Base-by-base conservation (phyloP, 176 grass and related monocot genomes). In the Avena sativa region DNA sequence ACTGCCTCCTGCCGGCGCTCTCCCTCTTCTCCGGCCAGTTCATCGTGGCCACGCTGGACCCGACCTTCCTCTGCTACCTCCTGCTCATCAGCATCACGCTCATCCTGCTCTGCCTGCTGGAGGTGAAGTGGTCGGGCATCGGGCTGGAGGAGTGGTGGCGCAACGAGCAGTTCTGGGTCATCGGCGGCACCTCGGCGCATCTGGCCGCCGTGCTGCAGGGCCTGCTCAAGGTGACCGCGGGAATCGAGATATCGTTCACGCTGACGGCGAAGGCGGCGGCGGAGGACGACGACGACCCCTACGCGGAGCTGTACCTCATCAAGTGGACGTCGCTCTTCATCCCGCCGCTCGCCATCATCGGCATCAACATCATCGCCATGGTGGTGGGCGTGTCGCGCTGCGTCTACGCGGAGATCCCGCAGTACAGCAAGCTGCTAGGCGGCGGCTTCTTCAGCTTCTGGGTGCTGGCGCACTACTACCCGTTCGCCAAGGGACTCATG, bases 151-250 rank as follows among this genome's bases (percentile, higher is more conserved):
- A 99, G 79, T 96, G 97, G 97, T 99, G 97, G 94, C 85, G 97
- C 26, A 99, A 96, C 63, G 94, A 99, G 89, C 97, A 99, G 87
- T 99, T 96, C 85, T 99, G 97, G 94, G 85, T 99, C 7, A 96
- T 99, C 13, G 97, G 94, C 0, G 95, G 95, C 88, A 92, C 94
- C 13, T 94, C 92, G 14, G 95, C 95, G 5, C 92, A 94, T 26
- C 81, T 94, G 8, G 92, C 88, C 2, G 95, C 95, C 5, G 92
- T 92, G 40, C 25, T 94, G 78, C 95, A 97, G 84, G 92, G 95
- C 3, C 62, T 97, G 20, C 91, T 97, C 52, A 97, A 97, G 89
- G 95, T 97, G 8, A n/a, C 80, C 82, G 95, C 92, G 0, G 95
- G 95, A 20, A 94, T 97, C 74, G 95, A 97, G 81, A 97, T 97